A percentile compares a stretch with the other conserved stretches of the same genome.
These are phyloP conservation scores for Brassica hybrid DNA, from an alignment of 441 rosid genomes.

Conservation along the genomic window DNA sequence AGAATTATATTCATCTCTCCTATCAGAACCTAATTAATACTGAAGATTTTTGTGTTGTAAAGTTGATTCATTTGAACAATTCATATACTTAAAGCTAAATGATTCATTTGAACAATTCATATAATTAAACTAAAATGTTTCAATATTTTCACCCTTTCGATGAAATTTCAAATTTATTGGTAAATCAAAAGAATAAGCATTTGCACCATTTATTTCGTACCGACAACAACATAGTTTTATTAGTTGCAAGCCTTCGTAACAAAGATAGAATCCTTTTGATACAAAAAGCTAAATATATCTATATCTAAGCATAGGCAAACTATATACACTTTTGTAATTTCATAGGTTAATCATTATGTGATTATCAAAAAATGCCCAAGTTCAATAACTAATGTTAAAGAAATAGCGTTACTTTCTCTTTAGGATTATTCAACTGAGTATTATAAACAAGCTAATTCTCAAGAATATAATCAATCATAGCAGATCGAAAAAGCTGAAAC, in stretches of 20 bases:
- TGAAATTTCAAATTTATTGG: no score
- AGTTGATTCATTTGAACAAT: not conserved
- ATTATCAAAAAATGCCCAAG: slow-evolving; percentile 40
- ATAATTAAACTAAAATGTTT: not conserved
- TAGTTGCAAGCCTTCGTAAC: slow-evolving; percentile 27
- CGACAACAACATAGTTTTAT: slow-evolving; percentile 19
- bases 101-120: not conserved
- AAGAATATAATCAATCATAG: slow-evolving; percentile 44
- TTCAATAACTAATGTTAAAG: slow-evolving; percentile 27
- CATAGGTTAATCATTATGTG: slow-evolving; percentile 40
- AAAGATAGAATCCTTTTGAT: not conserved
- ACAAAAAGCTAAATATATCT: slow-evolving; percentile 14
- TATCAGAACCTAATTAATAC: not conserved
- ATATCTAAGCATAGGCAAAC: slow-evolving; percentile 30
- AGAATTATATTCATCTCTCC: not conserved
- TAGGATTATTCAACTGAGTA: slow-evolving; percentile 29
- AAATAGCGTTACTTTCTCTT: slow-evolving; percentile 39
- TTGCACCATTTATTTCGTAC: slow-evolving; percentile 8
- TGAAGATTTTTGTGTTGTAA: not conserved
- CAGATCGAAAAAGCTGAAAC: slow-evolving; percentile 32
- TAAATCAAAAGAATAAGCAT: slow-evolving; percentile 8
- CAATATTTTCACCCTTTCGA: not conserved
- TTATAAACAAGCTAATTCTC: slow-evolving; percentile 27
- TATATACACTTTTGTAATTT: slow-evolving; percentile 10
- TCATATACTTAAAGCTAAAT: no score